Conservation (phyloP, 2,329 filamentous ascomycete species). For the Colletotrichum sublineola region DNA sequence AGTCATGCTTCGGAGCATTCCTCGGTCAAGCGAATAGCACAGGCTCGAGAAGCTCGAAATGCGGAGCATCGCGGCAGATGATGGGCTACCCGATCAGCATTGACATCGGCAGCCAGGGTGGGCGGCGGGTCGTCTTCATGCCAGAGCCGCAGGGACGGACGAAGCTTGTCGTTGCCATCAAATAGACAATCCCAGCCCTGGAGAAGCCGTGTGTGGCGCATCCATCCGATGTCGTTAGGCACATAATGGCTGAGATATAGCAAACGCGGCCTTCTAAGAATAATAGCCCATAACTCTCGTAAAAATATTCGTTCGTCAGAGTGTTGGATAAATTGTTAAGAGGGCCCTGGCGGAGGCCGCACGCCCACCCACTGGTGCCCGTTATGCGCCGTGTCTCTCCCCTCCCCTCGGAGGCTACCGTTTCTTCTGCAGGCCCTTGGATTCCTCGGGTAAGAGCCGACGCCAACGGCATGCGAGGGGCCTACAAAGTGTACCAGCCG, state of each 20-base stretch:
- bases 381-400: constrained; percentile 23
- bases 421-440: constrained; percentile 28
- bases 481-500: neutral
- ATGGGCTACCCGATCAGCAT: constrained; percentile 34
- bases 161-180: constrained; percentile 26
- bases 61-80: constrained; percentile 28
- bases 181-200: constrained; percentile 22
- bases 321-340: constrained; percentile 38
- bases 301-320: constrained; percentile 23
- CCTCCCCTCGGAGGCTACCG: constrained; percentile 10
- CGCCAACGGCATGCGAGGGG: constrained; percentile 34
- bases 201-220: constrained; percentile 35
- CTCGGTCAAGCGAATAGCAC: constrained; percentile 16
- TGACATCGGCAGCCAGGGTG: constrained; percentile 30
- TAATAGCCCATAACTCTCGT: constrained; percentile 25
- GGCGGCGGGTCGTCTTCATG: constrained; percentile 37
- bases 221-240: constrained; percentile 36
- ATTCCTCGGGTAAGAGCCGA: constrained; percentile 27
- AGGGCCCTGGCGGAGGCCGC: constrained; percentile 36
- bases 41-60: constrained; percentile 23
- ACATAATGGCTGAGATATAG: constrained; percentile 19
- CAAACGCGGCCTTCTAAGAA: constrained; percentile 34
- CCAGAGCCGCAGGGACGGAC: constrained; percentile 37
- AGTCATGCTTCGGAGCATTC: constrained; percentile 30
- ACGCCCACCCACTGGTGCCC: constrained; percentile 31